Evolutionary conservation across 1,284 basidiomycete species (phyloP), one percentile per base, ranked within the genome.

Genomic region (Boletellus deceptivus): DNA sequence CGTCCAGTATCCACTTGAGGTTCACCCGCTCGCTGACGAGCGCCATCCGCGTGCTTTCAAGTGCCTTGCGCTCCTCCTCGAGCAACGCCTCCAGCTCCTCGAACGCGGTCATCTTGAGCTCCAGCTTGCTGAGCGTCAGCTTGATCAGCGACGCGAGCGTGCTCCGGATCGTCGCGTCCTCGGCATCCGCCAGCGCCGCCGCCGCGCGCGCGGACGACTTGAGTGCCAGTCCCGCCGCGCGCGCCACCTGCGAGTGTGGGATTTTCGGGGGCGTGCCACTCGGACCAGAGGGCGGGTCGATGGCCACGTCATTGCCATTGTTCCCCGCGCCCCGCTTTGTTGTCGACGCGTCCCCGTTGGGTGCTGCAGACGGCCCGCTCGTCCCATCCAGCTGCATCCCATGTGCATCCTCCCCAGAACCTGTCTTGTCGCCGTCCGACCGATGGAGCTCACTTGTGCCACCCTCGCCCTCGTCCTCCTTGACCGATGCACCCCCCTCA

Each of bases 141-240:
- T 93, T 89, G 70, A 98, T 91, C 51, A 98, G 80, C 43, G 86
- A 82, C 1, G 89, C 84, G 18, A 98, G 84, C 20, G 95, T 83
- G 46, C 82, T 78, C 43, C 86, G 84, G 56, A 98, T 89, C 49
- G 91, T 86, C 0, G 76, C 71, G 59, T 97, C 91, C 70, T 97
- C 94, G 16, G 89, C 85, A n/a, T 83, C 78, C 0, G 93, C 91
- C 24, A 99, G 82, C 1, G 84, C 72, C 33, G 82, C 76, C 0
- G 96, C 93, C 29, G 95, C 93, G 60, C 87, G 89, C 2, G 93
- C 89, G 1, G 96, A 96, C 0, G 95, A 87, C 50, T 86, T 89
- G 50, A 99, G 84, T 0, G 94, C 93, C 25, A 94, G 77, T 11
- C 82, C 75, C 0, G 93, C 93, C 0, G 91, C 91, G 48, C 89